Evolutionary conservation across 2,329 filamentous ascomycete species (phyloP), one percentile per base, ranked within the genome.

Genomic region (Fusarium sp.): DNA sequence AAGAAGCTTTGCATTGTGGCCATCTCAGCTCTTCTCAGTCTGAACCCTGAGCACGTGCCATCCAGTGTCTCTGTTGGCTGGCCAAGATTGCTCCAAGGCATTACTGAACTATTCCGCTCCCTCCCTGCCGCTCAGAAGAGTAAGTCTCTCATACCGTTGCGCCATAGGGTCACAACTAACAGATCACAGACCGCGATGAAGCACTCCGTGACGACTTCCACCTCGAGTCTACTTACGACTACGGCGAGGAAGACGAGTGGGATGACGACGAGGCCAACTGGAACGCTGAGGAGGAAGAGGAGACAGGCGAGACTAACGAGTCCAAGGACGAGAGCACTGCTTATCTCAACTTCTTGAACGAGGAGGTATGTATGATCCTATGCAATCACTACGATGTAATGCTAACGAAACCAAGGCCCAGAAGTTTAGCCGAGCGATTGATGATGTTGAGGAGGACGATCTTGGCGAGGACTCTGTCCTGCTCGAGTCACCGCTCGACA

Each of bases 1-100:
- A 99, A 99, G 89, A 99, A 98, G 87, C 88, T 99, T 32, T 98
- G 94, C 72, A 98, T 99, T 78, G 94, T 95, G 24, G 96, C 95
- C 52, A 98, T 99, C 77, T 92, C 94, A 67, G 89, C 94, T 11
- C 89, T 99, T 17, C 89, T 99, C 58, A 93, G 91, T 51, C 85
- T 99, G 66, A 90, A 89, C 70, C 91, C 92, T 17, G 91, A 94
- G 60, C 93, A 97, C 79, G 93, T 99, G 13, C 96, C 96, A 2
- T 86, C 89, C n/a, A 98, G 95, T 79, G 94, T 99, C 34, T 95
- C 97, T 75, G 94, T 95, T 75, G 96, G 96, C 61, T 99, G 96
- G 96, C 96, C 96, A 14, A 90, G 96, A 78, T 86, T 99, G 75
- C 89, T 99, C 50, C 94, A 87, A 80, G 96, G 96, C 42, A 93